phyloP scores from a whole-genome alignment of 768 basidiomycete genomes.

The Cystofilobasidium capitatum region DNA sequence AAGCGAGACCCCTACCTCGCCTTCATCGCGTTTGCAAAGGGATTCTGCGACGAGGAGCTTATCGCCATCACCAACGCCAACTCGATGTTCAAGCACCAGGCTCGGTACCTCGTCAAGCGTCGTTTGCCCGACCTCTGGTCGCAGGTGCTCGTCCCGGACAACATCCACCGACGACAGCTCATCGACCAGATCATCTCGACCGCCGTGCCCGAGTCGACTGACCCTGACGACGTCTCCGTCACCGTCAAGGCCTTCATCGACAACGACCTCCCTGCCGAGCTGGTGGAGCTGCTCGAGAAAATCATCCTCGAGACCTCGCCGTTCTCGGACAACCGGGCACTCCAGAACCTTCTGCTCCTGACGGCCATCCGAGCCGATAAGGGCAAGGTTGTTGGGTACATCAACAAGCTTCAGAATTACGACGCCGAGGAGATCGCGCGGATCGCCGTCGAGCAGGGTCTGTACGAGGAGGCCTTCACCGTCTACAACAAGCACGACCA shows the following conservation, averaged over 20 bases:
- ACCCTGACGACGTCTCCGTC: constrained; percentile 94
- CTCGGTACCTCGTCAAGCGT: constrained; percentile 92
- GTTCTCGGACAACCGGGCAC: constrained; percentile 92
- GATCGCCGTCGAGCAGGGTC: constrained; percentile 89
- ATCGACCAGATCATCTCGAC: constrained; percentile 93
- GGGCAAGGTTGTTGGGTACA: constrained; percentile 95
- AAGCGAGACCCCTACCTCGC: constrained; percentile 95
- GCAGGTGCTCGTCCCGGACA: constrained; percentile 80
- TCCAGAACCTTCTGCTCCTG: constrained; percentile 87
- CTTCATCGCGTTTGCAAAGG: constrained; percentile 98
- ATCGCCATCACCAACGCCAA: constrained; percentile 96
- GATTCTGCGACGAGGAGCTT: constrained; percentile 95
- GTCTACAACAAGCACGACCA: constrained; percentile 97
- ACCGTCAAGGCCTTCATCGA: constrained; percentile 98
- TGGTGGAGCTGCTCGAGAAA: constrained; percentile 96
- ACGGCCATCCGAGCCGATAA: constrained; percentile 97
- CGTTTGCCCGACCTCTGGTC: constrained; percentile 92
- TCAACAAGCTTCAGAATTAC: constrained; percentile 93
- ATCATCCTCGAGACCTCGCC: constrained; percentile 95
- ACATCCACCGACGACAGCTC: constrained; percentile 81
- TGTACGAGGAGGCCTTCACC: constrained; percentile 91
- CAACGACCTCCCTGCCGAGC: constrained; percentile 90
- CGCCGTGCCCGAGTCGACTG: constrained; percentile 90
- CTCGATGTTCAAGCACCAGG: constrained; percentile 99
- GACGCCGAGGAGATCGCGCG: constrained; percentile 88